Conservation (phyloP, 2,329 filamentous ascomycete species). For the Talaromyces funiculosus region DNA sequence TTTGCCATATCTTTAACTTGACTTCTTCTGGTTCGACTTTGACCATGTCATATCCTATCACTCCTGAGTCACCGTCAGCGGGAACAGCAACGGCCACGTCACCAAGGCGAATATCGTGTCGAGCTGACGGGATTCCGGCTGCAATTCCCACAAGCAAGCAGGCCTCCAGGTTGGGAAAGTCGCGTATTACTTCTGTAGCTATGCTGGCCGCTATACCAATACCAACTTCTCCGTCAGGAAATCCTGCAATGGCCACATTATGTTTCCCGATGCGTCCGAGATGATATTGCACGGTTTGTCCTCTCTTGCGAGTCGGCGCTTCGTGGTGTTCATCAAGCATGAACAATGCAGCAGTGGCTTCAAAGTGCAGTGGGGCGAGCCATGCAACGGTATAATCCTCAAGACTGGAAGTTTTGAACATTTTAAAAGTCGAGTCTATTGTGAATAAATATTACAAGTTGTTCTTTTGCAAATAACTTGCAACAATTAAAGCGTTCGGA, state of each 20-base stretch:
- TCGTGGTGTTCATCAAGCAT: neutral
- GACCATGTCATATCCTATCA: neutral
- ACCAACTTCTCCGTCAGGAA: neutral
- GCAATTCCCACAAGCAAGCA: neutral
- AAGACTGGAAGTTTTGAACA: too few species aligned
- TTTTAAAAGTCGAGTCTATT: too few species aligned
- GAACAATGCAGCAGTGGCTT: neutral
- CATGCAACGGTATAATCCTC: neutral
- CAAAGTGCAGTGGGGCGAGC: neutral
- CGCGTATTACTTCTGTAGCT: neutral
- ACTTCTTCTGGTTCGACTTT: neutral
- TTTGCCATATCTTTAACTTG: neutral
- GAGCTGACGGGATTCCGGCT: neutral
- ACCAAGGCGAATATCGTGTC: neutral
- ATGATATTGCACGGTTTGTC: neutral
- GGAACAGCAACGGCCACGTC: neutral
- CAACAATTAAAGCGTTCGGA: too few species aligned
- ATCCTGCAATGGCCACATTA: neutral
- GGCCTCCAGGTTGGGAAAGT: neutral
- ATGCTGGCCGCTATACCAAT: neutral
- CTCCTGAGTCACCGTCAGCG: neutral
- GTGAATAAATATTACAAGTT: too few species aligned
- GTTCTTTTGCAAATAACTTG: too few species aligned
- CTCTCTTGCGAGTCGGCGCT: neutral
- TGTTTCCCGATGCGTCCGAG: neutral